Percentiles rank a stretch among this genome's conserved stretches.
Evolutionary conservation across 768 basidiomycete genomes (phyloP).

Genomic region (Boletus sensibilis): DNA sequence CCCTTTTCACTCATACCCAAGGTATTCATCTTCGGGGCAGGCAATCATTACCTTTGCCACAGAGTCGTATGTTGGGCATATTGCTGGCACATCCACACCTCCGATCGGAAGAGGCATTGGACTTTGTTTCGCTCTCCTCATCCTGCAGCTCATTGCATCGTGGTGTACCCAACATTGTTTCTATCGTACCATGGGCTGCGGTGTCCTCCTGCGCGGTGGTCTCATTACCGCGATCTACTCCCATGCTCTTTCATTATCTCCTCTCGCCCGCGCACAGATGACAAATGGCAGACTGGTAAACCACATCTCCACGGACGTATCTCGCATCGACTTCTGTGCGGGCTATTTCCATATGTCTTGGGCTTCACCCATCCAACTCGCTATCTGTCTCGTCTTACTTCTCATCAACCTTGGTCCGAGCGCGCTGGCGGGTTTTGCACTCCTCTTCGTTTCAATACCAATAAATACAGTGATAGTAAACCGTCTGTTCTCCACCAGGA

Average conservation of each 20-base stretch:
- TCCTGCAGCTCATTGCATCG: conserved; percentile 65
- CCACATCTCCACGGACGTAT: conserved; percentile 91
- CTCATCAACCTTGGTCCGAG: conserved; percentile 67
- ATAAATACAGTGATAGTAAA: conserved; percentile 74
- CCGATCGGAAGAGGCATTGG: conserved; percentile 65
- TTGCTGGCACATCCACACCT: conserved; percentile 38
- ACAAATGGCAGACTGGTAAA: conserved; percentile 90
- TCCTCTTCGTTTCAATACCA: conserved; percentile 72
- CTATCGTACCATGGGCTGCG: conserved; percentile 68
- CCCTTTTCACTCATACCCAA: neutral
- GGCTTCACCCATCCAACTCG: conserved; percentile 74
- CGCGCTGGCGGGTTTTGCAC: conserved; percentile 53
- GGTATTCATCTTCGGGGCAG: conserved; percentile 31
- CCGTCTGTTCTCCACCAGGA: conserved; percentile 53
- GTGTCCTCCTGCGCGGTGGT: conserved; percentile 80
- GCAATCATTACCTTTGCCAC: conserved; percentile 70
- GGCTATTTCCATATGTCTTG: conserved; percentile 81
- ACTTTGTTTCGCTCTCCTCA: conserved; percentile 65
- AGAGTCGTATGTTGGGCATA: conserved; percentile 54
- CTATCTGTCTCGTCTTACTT: conserved; percentile 73
- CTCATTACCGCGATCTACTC: conserved; percentile 86
- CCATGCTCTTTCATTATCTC: conserved; percentile 71
- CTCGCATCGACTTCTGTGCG: conserved; percentile 85
- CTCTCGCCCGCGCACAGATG: conserved; percentile 74
- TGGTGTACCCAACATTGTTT: conserved; percentile 81